Conservation (phyloP, 441 rosid species). For the Aquilaria agallochum region DNA sequence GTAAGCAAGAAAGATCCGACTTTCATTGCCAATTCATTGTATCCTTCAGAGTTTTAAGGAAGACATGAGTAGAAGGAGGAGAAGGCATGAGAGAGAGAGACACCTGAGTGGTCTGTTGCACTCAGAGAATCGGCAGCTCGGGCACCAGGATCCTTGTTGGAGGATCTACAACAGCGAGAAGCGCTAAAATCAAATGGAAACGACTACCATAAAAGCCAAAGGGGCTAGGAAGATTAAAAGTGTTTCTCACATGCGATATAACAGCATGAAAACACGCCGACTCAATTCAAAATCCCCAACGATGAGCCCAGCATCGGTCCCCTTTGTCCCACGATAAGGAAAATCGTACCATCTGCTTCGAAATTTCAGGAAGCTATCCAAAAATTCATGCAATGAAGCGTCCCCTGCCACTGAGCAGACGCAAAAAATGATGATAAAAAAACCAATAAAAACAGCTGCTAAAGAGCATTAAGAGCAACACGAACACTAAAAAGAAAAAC, state of each 20-base stretch:
- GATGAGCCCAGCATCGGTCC: conserved; percentile 80
- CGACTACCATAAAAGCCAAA: conserved; percentile 3
- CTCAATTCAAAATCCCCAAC: conserved; percentile 80
- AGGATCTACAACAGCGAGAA: conserved; percentile 57
- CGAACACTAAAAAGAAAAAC: not conserved
- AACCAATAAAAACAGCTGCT: not conserved
- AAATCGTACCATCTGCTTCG: conserved; percentile 98
- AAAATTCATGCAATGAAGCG: conserved; percentile 68
- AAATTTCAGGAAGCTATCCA: conserved; percentile 78
- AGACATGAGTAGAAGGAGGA: not conserved
- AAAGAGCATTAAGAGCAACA: not conserved
- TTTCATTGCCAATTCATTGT: no score
- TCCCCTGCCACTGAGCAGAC: conserved; percentile 68
- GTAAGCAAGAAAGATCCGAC: no score
- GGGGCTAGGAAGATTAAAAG: not conserved
- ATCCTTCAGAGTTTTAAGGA: not conserved
- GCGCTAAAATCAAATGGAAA: not conserved
- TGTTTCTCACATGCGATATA: conserved; percentile 81
- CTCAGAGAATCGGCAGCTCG: conserved; percentile 66
- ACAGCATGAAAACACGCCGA: conserved; percentile 85
- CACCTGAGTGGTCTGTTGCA: conserved; percentile 78
- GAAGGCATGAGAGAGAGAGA: conserved; percentile 10
- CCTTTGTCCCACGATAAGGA: conserved; percentile 83
- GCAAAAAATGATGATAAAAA: conserved; percentile 5
- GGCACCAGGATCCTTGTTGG: conserved; percentile 92